A percentile compares a stretch with the other conserved stretches of the same genome.
Evolutionary conservation across 1,284 basidiomycete species (phyloP).

Genomic region (Tetrapyrgos nigripes): DNA sequence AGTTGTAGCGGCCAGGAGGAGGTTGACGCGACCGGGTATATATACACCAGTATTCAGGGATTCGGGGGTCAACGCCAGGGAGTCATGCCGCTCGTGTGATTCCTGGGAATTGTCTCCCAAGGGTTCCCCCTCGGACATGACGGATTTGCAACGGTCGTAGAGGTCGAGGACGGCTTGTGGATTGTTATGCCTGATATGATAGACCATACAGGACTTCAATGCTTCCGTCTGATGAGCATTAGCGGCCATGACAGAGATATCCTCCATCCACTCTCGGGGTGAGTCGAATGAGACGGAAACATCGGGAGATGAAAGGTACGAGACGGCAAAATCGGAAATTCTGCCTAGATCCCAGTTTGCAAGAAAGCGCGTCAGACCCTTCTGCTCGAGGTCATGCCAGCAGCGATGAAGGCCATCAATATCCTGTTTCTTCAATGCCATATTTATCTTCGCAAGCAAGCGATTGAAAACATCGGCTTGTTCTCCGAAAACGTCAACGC

Average conservation of each 20-base stretch:
- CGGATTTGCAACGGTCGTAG: slow-evolving; percentile 48
- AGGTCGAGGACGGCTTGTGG: slow-evolving; percentile 50
- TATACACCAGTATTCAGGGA: slow-evolving; percentile 21
- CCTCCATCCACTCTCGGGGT: slow-evolving; percentile 39
- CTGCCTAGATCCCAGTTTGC: slow-evolving; percentile 45
- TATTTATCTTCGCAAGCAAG: slow-evolving; percentile 40
- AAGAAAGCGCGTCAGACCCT: slow-evolving; percentile 49
- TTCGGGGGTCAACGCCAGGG: slow-evolving; percentile 14
- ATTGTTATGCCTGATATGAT: slow-evolving; percentile 48
- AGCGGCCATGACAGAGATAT: slow-evolving; percentile 54
- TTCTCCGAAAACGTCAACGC: slow-evolving; percentile 25
- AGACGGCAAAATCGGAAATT: slow-evolving; percentile 44
- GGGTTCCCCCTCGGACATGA: slow-evolving; percentile 30
- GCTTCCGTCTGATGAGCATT: slow-evolving; percentile 51
- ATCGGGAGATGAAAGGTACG: slow-evolving; percentile 20
- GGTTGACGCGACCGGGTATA: slow-evolving; percentile 39
- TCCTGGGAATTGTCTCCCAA: slow-evolving; percentile 27
- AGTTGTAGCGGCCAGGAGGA: slow-evolving; percentile 59
- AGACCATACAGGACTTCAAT: slow-evolving; percentile 56
- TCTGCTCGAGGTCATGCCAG: slow-evolving; percentile 53
- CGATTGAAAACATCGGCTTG: slow-evolving; percentile 43
- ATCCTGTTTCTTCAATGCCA: slow-evolving; percentile 41
- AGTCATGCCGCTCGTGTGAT: slow-evolving; percentile 22
- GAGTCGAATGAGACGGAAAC: slow-evolving; percentile 26
- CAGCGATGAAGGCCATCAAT: slow-evolving; percentile 35